A percentile compares a stretch with the other conserved stretches of the same genome.
These are phyloP conservation scores for Teunomyces gatunensis DNA, from an alignment of 805 yeast species.

Conservation along the genomic window DNA sequence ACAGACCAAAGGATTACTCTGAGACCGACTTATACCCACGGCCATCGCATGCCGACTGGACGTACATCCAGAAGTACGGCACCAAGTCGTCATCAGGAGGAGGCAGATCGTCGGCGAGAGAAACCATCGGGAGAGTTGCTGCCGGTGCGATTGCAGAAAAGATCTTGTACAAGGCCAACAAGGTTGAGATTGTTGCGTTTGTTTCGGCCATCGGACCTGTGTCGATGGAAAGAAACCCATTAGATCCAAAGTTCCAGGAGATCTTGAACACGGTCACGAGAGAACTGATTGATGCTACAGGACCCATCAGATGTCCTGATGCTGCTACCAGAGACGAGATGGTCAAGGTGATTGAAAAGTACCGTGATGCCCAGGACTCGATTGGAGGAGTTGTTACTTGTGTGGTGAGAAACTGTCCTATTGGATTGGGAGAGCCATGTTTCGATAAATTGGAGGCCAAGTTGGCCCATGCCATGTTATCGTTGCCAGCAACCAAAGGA, in stretches of 20 bases:
- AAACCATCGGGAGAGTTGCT: constrained; percentile 97
- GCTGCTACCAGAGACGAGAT: constrained; percentile 65
- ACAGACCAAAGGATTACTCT: constrained; percentile 92
- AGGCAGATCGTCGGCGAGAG: constrained; percentile 96
- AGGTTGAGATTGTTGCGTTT: constrained; percentile 93
- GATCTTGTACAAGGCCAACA: constrained; percentile 68
- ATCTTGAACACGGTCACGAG: constrained; percentile 76
- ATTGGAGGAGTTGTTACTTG: constrained; percentile 98
- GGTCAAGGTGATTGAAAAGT: constrained; percentile 83
- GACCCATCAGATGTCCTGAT: constrained; percentile 95
- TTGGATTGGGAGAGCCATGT: constrained; percentile 97
- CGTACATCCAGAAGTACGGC: constrained; percentile 88
- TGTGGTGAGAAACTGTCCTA: constrained; percentile 89
- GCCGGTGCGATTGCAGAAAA: constrained; percentile 99
- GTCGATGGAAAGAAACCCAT: constrained; percentile 71
- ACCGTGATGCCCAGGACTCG: constrained; percentile 84
- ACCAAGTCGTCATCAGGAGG: constrained; percentile 95
- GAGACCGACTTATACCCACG: constrained; percentile 96
- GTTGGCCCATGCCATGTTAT: constrained; percentile 96
- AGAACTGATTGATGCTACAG: constrained; percentile 80
- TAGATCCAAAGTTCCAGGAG: constrained; percentile 60
- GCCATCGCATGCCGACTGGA: constrained; percentile 97
- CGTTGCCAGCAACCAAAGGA: constrained; percentile 97
- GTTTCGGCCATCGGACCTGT: constrained; percentile 89
- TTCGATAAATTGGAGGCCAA: constrained; percentile 95